Evolutionary conservation across 106 monocot species (phyloP).

Genomic region (Dioscorea zingiberensis): DNA sequence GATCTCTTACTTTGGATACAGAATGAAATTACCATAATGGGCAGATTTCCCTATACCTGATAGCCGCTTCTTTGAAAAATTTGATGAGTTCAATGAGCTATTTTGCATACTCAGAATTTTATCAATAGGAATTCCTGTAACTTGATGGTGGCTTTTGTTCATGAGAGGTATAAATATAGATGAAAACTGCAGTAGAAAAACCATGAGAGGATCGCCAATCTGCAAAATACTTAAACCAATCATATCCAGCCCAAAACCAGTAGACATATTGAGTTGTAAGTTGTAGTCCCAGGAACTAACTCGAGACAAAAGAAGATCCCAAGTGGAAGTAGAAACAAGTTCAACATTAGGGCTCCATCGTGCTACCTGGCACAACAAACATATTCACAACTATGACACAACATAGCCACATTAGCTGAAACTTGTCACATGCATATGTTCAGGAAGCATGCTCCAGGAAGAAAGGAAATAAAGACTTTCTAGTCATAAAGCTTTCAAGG

Average conservation of each 20-base stretch:
- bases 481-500: not conserved
- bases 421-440: not conserved
- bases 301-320: conserved; percentile 24
- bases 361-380: not conserved
- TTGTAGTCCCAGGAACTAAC: conserved; percentile 6
- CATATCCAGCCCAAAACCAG: not conserved
- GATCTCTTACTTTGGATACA: too few species aligned
- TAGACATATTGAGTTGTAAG: not conserved
- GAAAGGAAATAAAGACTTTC: not conserved
- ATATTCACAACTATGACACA: not conserved
- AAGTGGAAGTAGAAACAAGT: conserved; percentile 18
- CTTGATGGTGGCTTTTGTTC: conserved; percentile 16
- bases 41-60: too few species aligned
- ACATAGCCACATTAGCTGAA: not conserved
- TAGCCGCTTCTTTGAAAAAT: too few species aligned
- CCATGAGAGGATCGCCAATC: conserved; percentile 22
- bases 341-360: conserved; percentile 13
- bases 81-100: too few species aligned
- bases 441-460: not conserved
- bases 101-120: not conserved
- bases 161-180: conserved; percentile 22
- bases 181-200: conserved; percentile 12
- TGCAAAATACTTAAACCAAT: conserved; percentile 7
- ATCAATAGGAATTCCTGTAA: conserved; percentile 11
- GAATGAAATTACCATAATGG: too few species aligned